phyloP scores from a whole-genome alignment of 305 asterid genomes.

The Fraxinus latifolia region DNA sequence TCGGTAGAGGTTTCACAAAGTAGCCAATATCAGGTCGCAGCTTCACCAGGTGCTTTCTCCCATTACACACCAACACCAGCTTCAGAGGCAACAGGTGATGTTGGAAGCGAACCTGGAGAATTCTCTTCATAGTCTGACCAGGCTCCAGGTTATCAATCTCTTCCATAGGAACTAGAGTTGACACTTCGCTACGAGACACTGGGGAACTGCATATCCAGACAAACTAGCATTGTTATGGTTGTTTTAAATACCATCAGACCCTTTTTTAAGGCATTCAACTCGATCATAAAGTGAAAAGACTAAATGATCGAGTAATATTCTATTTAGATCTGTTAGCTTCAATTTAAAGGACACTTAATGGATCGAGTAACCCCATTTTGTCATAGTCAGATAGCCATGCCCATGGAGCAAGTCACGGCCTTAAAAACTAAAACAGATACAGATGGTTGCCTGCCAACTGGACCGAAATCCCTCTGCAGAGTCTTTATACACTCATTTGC shows the following conservation, averaged over 20 bases:
- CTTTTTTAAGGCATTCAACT: neutral
- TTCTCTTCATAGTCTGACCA: slow-evolving; percentile 52
- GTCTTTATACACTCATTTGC: neutral
- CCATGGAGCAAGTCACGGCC: neutral
- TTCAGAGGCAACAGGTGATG: slow-evolving; percentile 94
- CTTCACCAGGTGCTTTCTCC: slow-evolving; percentile 64
- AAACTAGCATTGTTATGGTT: slow-evolving; percentile 23
- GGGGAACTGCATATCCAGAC: slow-evolving; percentile 45
- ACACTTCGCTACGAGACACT: slow-evolving; percentile 44
- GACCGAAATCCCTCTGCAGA: neutral
- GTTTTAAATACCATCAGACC: slow-evolving; percentile 16
- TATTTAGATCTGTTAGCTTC: neutral
- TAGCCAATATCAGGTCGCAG: slow-evolving; percentile 90
- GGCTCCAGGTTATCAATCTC: slow-evolving; percentile 63
- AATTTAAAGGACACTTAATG: neutral
- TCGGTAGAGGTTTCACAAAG: slow-evolving; percentile 78
- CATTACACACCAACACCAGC: slow-evolving; percentile 62
- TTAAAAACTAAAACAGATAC: neutral
- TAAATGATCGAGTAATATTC: neutral
- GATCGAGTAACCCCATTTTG: neutral
- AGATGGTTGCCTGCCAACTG: neutral
- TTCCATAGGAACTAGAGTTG: slow-evolving; percentile 63
- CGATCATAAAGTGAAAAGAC: neutral
- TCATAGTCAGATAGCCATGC: neutral
- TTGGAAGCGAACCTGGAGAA: slow-evolving; percentile 73